Percentiles rank a stretch among this genome's conserved stretches.
phyloP scores from a whole-genome alignment of 768 basidiomycete species.

The Suillus luteus region DNA sequence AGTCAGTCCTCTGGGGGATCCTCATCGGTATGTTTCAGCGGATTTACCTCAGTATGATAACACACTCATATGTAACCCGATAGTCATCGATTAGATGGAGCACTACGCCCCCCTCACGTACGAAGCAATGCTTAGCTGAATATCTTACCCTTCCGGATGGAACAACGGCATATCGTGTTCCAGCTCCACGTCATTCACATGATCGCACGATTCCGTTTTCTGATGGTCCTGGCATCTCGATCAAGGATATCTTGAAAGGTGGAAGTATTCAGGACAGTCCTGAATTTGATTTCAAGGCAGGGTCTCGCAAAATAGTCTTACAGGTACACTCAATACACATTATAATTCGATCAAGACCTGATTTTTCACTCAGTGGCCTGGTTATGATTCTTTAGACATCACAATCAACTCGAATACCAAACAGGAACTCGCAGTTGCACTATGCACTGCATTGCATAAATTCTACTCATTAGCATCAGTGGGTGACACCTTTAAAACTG shows the following conservation, averaged over 20 bases:
- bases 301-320: not conserved
- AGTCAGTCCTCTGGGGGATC: not conserved
- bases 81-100: not conserved
- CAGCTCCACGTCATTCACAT: constrained; percentile 15
- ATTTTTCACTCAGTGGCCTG: constrained; percentile 24
- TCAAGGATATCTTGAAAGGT: constrained; percentile 18
- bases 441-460: not conserved
- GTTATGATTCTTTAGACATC: constrained; percentile 14
- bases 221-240: constrained; percentile 22
- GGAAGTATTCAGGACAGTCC: constrained; percentile 14
- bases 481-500: not conserved
- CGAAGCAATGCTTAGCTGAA: not conserved
- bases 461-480: not conserved
- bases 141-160: not conserved
- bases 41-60: too few relatives aligned
- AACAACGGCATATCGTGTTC: constrained; percentile 15
- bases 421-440: constrained; percentile 12
- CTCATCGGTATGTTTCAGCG: not conserved
- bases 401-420: constrained; percentile 18
- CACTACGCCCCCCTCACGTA: not conserved
- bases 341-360: not conserved
- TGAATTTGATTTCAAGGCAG: not conserved
- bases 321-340: not conserved
- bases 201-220: constrained; percentile 22
- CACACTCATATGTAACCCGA: not conserved